A percentile compares a stretch with the other conserved stretches of the same genome.
Conservation (phyloP, 148 eudicot genomes). For the Vaccinium darrowii region DNA sequence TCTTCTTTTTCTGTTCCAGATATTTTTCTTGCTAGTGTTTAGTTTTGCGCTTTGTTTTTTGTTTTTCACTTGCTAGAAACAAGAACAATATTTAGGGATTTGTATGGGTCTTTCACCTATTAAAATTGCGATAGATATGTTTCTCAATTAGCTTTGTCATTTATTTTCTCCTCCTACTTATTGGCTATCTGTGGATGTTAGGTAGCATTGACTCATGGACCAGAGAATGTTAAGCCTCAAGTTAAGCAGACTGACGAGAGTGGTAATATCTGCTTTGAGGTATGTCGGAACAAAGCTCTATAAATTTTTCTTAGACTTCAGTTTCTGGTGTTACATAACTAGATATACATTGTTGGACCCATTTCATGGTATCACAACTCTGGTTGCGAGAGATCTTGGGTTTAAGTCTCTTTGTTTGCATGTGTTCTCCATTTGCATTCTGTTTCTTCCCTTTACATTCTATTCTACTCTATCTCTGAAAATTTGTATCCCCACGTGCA, state of each 20-base stretch:
- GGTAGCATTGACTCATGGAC: conserved; percentile 99
- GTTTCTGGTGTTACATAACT: background rate
- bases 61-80: conserved; percentile 4
- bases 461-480: no score
- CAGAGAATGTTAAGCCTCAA: conserved; percentile 94
- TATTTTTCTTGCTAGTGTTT: background rate
- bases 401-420: no score
- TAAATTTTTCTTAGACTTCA: background rate
- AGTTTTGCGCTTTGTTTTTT: background rate
- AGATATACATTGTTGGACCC: no score
- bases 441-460: no score
- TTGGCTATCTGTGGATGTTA: conserved; percentile 27
- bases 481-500: no score
- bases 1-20: background rate
- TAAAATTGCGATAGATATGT: background rate
- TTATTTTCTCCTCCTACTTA: conserved; percentile 2
- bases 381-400: no score
- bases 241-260: conserved; percentile 66
- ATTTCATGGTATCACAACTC: no score
- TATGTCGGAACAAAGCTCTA: conserved; percentile 20
- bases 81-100: background rate
- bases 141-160: background rate
- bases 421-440: no score
- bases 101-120: background rate
- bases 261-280: conserved; percentile 96